Evolutionary conservation across 2,329 filamentous ascomycete genomes (phyloP), one percentile per base, ranked within the genome.

Genomic region (Claviceps arundinis): DNA sequence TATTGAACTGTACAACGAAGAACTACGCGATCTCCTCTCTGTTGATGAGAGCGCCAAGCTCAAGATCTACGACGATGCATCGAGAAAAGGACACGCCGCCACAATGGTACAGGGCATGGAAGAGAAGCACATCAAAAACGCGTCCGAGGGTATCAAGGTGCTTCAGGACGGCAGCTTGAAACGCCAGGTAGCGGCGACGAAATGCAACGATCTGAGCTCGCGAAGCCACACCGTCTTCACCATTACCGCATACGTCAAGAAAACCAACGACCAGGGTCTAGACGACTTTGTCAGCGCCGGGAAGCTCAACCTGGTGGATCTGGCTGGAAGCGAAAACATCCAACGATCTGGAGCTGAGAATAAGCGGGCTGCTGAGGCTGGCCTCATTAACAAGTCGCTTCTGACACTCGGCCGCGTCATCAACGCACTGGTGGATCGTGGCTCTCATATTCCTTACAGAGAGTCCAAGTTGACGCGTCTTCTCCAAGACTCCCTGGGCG

Each of bases 81-180:
- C 82, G 53, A 88, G 87, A 62, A 90, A 88, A 63, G 89, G 89
- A n/a, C 82, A 91, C 58, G 79, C 81, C 17, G 83, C 83, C 17
- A 97, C 93, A 0, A 70, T 96, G 52, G 91, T 98, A 1, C 93
- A 98, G 66, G 93, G 93, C 4, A 95, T 98, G 89, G 94, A 97
- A 66, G 93, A 98, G 68, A 85, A 86, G 6, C 87, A 95, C 65
- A 95, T 98, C 61, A 87, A 87, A 63, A 86, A 75, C 57, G 90
- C 93, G 0, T 76, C 80, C 13, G 85, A 89, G 49, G 93, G 93
- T 55, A 90, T 98, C 68, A 86, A 87, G 68, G 77, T 96, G 56
- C 78, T 98, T 46, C 88, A 93, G 60, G 78, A 85, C 57, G 94
- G 93, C 56, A 96, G 89, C 67, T 77, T 93, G 70, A 95, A 90